Evolutionary conservation across 345 rosid species (phyloP).

Genomic region (Eucalyptus curtisii): DNA sequence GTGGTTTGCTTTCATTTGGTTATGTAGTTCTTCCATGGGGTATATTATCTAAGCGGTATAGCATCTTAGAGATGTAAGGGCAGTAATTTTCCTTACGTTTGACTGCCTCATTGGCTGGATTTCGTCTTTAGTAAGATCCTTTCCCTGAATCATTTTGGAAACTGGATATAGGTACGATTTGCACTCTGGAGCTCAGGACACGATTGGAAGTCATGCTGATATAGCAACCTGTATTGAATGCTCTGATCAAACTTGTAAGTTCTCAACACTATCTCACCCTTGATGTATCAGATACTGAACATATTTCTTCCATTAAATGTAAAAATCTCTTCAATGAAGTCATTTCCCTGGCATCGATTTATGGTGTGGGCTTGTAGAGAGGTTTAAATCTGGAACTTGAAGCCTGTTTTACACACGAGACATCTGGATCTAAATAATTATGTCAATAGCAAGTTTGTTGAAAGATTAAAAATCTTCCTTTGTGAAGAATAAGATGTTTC

Average conservation of each 20-base stretch:
- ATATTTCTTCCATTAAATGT: neutral
- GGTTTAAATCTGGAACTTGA: neutral
- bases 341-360: neutral
- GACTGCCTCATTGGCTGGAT: neutral
- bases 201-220: slow-evolving; percentile 60
- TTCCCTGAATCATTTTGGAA: neutral
- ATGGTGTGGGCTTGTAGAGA: neutral
- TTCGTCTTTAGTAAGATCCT: neutral
- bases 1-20: neutral
- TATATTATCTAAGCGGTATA: neutral
- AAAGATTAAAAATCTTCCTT: neutral
- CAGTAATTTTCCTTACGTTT: neutral
- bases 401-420: neutral
- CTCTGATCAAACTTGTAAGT: slow-evolving; percentile 57
- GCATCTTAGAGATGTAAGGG: neutral
- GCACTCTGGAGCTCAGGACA: slow-evolving; percentile 24
- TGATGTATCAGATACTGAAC: neutral
- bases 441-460: neutral
- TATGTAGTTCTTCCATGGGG: neutral
- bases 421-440: neutral
- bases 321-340: neutral
- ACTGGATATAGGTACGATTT: slow-evolving; percentile 40
- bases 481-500: neutral
- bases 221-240: slow-evolving; percentile 51
- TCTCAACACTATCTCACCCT: neutral